These are phyloP conservation scores for Stentor roeselii DNA, from an alignment of 73 alveolate genomes.

Conservation along the genomic window DNA sequence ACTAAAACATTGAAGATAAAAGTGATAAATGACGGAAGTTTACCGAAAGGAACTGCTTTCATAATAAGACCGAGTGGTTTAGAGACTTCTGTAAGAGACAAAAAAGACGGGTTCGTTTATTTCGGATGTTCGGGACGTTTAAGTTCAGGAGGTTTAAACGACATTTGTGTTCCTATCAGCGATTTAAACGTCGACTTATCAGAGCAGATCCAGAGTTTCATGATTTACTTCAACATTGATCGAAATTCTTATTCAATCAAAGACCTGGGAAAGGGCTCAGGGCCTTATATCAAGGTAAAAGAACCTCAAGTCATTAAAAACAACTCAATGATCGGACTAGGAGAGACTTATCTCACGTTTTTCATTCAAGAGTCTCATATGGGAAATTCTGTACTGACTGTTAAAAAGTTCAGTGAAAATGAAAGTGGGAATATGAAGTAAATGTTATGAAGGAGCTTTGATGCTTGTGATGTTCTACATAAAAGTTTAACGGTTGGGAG, in stretches of 20 bases:
- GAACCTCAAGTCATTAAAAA: slow-evolving; percentile 57
- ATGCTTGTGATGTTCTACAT: slow-evolving; percentile 7
- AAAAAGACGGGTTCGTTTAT: slow-evolving; percentile 72
- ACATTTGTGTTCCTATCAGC: not conserved
- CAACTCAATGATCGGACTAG: slow-evolving; percentile 71
- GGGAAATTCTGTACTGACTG: not conserved
- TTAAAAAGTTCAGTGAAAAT: not conserved
- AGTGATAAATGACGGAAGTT: not conserved
- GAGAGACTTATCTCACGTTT: slow-evolving; percentile 51
- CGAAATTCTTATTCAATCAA: slow-evolving; percentile 47
- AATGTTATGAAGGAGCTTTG: not conserved
- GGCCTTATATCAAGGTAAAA: slow-evolving; percentile 69
- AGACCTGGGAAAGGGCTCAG: slow-evolving; percentile 84
- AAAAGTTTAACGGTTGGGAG: slow-evolving; percentile 55
- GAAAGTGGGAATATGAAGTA: not conserved
- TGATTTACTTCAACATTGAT: slow-evolving; percentile 62
- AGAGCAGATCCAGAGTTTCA: slow-evolving; percentile 65
- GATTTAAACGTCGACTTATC: slow-evolving; percentile 18
- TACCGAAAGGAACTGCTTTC: slow-evolving; percentile 29
- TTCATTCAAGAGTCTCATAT: not conserved
- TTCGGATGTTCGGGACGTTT: slow-evolving; percentile 57
- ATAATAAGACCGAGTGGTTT: slow-evolving; percentile 61
- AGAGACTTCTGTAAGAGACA: slow-evolving; percentile 57
- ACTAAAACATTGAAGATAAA: not conserved
- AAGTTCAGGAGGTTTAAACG: not conserved